Percentiles rank a stretch among this genome's conserved stretches.
phyloP scores from a whole-genome alignment of 805 yeast species.

The Nadsonia fulvescens region DNA sequence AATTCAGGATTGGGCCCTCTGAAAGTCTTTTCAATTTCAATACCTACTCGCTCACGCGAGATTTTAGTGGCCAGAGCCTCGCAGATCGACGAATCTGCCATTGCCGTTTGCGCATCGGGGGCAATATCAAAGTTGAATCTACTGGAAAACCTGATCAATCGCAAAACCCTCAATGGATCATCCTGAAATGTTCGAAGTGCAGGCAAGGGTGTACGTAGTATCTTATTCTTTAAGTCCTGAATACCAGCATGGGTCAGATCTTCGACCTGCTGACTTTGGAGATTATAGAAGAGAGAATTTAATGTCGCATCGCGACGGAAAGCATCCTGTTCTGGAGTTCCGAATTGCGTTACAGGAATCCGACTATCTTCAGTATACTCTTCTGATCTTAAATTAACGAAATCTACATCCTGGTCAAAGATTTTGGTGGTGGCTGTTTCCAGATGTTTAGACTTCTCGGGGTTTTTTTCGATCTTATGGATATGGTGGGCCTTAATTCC shows the following conservation, averaged over 20 bases:
- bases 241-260: slow-evolving; percentile 72
- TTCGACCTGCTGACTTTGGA: slow-evolving; percentile 50
- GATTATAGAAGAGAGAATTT: slow-evolving; percentile 80
- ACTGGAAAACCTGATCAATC: slow-evolving; percentile 74
- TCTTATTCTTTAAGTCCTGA: slow-evolving; percentile 47
- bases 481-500: slow-evolving; percentile 20
- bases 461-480: slow-evolving; percentile 79
- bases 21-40: slow-evolving; percentile 66
- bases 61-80: slow-evolving; percentile 50
- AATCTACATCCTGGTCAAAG: slow-evolving; percentile 74
- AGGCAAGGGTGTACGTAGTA: slow-evolving; percentile 73
- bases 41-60: slow-evolving; percentile 79
- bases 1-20: slow-evolving; percentile 39
- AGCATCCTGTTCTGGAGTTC: slow-evolving; percentile 88
- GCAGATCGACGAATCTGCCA: slow-evolving; percentile 42
- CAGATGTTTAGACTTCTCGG: slow-evolving; percentile 87
- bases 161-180: slow-evolving; percentile 79
- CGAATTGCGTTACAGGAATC: slow-evolving; percentile 69
- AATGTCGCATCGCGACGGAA: slow-evolving; percentile 86
- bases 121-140: slow-evolving; percentile 57
- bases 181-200: slow-evolving; percentile 78
- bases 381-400: slow-evolving; percentile 81
- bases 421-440: slow-evolving; percentile 91
- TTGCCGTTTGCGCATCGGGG: slow-evolving; percentile 34
- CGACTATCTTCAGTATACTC: slow-evolving; percentile 68